Evolutionary conservation across 352 stramenopile genomes (phyloP).

Genomic region (Stramenopiles sp.): DNA sequence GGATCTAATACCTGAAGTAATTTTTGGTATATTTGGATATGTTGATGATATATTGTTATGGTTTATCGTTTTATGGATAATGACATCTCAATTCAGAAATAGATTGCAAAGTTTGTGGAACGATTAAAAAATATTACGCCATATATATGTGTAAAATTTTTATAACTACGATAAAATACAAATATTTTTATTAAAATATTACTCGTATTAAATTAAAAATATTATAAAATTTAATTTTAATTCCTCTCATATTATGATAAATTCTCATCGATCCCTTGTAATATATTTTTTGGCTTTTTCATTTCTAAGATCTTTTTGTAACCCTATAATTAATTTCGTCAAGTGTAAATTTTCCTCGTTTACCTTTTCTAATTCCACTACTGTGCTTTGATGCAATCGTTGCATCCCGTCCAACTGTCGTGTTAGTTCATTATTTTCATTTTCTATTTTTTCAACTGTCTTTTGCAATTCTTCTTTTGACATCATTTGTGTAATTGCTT

Average conservation of each 20-base stretch:
- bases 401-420: neutral
- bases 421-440: constrained; percentile 38
- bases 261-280: neutral
- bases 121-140: too few species aligned
- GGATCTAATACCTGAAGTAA: neutral
- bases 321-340: neutral
- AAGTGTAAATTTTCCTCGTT: neutral
- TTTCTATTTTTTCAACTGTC: constrained; percentile 42
- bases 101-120: neutral
- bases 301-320: neutral
- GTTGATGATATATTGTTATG: neutral
- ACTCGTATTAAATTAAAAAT: too few species aligned
- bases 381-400: neutral
- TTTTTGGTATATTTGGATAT: neutral
- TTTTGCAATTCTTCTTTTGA: constrained; percentile 40
- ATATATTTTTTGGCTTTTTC: neutral
- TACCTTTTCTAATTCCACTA: neutral
- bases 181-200: too few species aligned
- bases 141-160: too few species aligned
- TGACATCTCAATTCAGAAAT: neutral
- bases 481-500: constrained; percentile 52
- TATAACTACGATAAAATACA: too few species aligned
- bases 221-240: too few species aligned
- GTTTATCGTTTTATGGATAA: neutral
- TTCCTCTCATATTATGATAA: neutral